Evolutionary conservation across 2,329 filamentous ascomycete species (phyloP).

Genomic region (Aspergillus proliferans): DNA sequence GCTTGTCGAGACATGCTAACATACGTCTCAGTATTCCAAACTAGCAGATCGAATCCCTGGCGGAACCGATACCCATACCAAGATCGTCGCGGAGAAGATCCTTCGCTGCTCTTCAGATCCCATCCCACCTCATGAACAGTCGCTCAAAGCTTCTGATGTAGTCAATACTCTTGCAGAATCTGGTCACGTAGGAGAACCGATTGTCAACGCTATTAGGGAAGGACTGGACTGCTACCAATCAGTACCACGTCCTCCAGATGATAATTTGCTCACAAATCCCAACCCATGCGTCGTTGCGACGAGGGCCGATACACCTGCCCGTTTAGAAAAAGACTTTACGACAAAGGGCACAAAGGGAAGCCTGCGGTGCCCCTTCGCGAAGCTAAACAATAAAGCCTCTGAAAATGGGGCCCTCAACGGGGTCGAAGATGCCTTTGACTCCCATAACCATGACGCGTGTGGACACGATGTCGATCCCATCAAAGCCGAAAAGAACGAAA

Average conservation of each 20-base stretch:
- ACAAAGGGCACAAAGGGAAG: slow-evolving; percentile 73
- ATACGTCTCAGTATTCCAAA: slow-evolving; percentile 26
- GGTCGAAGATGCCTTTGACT: slow-evolving; percentile 35
- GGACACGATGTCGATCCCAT: slow-evolving; percentile 54
- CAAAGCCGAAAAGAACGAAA: slow-evolving; percentile 44
- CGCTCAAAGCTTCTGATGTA: slow-evolving; percentile 59
- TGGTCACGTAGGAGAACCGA: slow-evolving; percentile 59
- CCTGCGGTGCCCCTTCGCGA: slow-evolving; percentile 74
- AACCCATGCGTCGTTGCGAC: slow-evolving; percentile 36
- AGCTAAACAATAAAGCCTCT: slow-evolving; percentile 38
- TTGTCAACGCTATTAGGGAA: slow-evolving; percentile 31
- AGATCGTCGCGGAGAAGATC: slow-evolving; percentile 24
- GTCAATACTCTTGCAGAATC: slow-evolving; percentile 48
- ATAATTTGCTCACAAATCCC: slow-evolving; percentile 23
- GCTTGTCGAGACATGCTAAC: slow-evolving; percentile 22
- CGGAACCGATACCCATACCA: slow-evolving; percentile 25
- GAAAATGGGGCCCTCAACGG: slow-evolving; percentile 30
- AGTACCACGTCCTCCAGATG: slow-evolving; percentile 25
- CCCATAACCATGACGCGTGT: slow-evolving; percentile 37
- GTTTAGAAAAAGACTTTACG: slow-evolving; percentile 85
- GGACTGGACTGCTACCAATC: slow-evolving; percentile 36
- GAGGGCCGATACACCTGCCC: slow-evolving; percentile 55
- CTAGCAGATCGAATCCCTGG: slow-evolving; percentile 25
- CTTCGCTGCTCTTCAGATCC: slow-evolving; percentile 25
- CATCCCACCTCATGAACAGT: slow-evolving; percentile 49